Conservation (phyloP, 805 yeast genomes). For the Ogataea ramenticola region DNA sequence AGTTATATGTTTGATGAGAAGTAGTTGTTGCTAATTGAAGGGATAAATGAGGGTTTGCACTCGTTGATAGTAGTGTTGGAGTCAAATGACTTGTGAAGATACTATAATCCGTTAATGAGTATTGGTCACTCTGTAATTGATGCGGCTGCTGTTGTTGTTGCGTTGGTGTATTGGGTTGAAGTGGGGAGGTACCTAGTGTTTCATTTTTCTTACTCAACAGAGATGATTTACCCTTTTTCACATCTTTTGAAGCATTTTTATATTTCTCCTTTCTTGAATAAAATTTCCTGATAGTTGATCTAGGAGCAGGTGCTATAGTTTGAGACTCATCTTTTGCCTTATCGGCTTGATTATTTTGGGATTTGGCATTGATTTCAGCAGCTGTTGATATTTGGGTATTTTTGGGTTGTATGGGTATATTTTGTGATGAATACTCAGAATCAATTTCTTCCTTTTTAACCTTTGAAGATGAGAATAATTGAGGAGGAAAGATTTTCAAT, state of each 20-base stretch:
- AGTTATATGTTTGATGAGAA: slow-evolving; percentile 1
- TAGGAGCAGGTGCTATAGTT: no score
- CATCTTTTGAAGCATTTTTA: no score
- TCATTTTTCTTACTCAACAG: no score
- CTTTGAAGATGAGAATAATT: neutral
- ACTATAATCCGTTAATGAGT: neutral
- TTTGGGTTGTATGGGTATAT: neutral
- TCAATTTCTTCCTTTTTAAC: neutral
- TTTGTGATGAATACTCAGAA: neutral
- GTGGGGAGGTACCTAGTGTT: no score
- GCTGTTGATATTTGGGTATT: no score
- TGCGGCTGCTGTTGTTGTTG: neutral
- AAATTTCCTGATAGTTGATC: neutral
- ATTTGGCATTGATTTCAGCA: no score
- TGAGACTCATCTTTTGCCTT: no score
- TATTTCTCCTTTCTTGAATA: neutral
- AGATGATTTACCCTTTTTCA: no score
- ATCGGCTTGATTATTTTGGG: no score
- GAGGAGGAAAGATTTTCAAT: neutral
- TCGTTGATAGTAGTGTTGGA: neutral
- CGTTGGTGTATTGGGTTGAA: neutral
- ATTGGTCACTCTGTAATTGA: no score
- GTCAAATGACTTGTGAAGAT: neutral
- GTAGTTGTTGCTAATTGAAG: neutral
- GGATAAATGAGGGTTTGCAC: neutral